These are phyloP conservation scores for Diaporthe helianthi DNA, from an alignment of 2,329 filamentous ascomycete genomes.

Conservation along the genomic window DNA sequence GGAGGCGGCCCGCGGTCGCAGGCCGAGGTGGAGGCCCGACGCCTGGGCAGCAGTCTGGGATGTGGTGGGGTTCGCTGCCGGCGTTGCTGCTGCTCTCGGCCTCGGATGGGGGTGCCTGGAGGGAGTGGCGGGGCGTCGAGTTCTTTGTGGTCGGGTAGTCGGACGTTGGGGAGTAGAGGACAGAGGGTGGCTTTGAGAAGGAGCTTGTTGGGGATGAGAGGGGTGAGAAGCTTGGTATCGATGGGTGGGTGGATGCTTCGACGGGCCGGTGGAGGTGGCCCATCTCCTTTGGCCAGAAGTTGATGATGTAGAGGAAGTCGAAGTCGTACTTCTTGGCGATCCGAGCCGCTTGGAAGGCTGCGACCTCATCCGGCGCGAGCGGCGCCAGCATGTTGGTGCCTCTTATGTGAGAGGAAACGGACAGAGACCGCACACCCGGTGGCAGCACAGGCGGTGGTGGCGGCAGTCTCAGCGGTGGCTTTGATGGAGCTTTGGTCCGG, in stretches of 20 bases:
- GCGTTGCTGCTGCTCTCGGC: neutral
- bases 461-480: conserved; percentile 33
- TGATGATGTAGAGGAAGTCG: conserved; percentile 65
- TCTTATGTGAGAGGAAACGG: conserved; percentile 45
- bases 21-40: conserved; percentile 34
- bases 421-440: conserved; percentile 38
- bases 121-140: conserved; percentile 34
- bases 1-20: conserved; percentile 55
- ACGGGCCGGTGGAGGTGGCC: conserved; percentile 35
- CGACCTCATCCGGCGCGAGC: conserved; percentile 52
- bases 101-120: conserved; percentile 10
- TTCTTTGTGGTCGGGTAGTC: conserved; percentile 24
- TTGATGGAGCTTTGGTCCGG: conserved; percentile 33
- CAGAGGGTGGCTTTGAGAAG: conserved; percentile 25
- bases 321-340: conserved; percentile 65
- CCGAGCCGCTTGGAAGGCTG: conserved; percentile 61
- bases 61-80: conserved; percentile 7
- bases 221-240: neutral
- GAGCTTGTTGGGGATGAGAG: conserved; percentile 18
- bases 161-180: conserved; percentile 30
- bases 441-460: conserved; percentile 29
- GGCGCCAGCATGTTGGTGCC: conserved; percentile 45
- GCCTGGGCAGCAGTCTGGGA: conserved; percentile 35
- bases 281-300: conserved; percentile 58
- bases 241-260: conserved; percentile 9